Evolutionary conservation across 345 rosid genomes (phyloP).

Genomic region (Arabidopsis arenosa): DNA sequence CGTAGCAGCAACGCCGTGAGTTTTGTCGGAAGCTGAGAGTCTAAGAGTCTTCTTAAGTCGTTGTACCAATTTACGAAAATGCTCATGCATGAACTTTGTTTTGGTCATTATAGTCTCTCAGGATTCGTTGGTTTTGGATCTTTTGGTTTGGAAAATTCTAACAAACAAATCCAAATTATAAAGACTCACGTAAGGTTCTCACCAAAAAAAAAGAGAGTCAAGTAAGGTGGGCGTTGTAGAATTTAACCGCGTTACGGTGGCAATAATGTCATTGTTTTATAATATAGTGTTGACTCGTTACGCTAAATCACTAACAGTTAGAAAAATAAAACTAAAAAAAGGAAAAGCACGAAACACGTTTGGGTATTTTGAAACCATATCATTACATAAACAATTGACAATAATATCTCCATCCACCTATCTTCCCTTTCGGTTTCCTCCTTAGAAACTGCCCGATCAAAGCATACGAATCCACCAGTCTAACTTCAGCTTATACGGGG

Average conservation of each 20-base stretch:
- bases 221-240: slow-evolving; percentile 12
- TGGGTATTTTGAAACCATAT: neutral
- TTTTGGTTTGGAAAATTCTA: neutral
- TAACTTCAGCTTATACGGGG: no score
- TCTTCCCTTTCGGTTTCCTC: no score
- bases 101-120: neutral
- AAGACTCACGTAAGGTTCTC: slow-evolving; percentile 24
- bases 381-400: no score
- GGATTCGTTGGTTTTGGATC: neutral
- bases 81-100: neutral
- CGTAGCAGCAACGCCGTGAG: neutral
- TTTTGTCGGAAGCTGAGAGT: neutral
- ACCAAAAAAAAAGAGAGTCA: slow-evolving; percentile 18
- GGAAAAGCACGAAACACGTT: neutral
- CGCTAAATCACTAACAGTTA: neutral
- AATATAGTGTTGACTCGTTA: slow-evolving; percentile 29
- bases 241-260: neutral
- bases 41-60: neutral
- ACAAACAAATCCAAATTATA: neutral
- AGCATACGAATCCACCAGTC: no score
- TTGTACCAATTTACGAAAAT: neutral
- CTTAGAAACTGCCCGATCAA: no score
- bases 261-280: neutral
- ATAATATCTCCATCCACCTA: no score
- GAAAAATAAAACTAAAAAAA: neutral